phyloP scores from a whole-genome alignment of 768 basidiomycete genomes.

The Lactarius vividus region DNA sequence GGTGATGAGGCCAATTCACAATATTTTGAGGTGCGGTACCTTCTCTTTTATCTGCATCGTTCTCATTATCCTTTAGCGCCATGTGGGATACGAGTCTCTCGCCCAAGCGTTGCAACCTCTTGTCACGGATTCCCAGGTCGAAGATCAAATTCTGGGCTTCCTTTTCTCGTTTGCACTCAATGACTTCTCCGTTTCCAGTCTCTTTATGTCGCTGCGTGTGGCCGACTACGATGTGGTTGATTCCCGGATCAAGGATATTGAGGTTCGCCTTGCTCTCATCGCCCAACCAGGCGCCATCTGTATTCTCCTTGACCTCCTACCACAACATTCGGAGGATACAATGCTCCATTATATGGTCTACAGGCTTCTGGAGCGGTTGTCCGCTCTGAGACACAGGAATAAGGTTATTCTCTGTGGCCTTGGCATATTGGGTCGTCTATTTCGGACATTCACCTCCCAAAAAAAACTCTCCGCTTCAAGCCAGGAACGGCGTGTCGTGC shows the following conservation, averaged over 20 bases:
- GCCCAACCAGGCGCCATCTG: constrained; percentile 57
- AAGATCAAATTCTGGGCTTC: constrained; percentile 60
- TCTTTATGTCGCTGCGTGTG: constrained; percentile 51
- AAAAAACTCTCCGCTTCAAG: constrained; percentile 34
- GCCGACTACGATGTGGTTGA: constrained; percentile 45
- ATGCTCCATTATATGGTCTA: constrained; percentile 52
- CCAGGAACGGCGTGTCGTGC: constrained; percentile 53
- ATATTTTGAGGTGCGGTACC: constrained; percentile 61
- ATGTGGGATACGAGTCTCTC: constrained; percentile 66
- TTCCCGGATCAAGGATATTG: constrained; percentile 41
- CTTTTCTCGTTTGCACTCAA: constrained; percentile 65
- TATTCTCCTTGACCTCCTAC: constrained; percentile 53
- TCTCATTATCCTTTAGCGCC: constrained; percentile 37
- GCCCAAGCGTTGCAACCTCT: constrained; percentile 56
- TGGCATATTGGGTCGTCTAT: constrained; percentile 52
- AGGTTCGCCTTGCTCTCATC: constrained; percentile 46
- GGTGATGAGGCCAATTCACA: constrained; percentile 52
- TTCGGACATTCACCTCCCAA: constrained; percentile 44
- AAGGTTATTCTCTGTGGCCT: constrained; percentile 62
- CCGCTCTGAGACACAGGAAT: constrained; percentile 63
- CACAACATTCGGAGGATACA: constrained; percentile 36
- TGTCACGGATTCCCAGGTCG: constrained; percentile 44
- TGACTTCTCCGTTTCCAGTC: constrained; percentile 55
- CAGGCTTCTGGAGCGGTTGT: constrained; percentile 62
- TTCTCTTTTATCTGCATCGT: neutral